Evolutionary conservation across 345 rosid species (phyloP).

Genomic region (Rhizophora apiculata): DNA sequence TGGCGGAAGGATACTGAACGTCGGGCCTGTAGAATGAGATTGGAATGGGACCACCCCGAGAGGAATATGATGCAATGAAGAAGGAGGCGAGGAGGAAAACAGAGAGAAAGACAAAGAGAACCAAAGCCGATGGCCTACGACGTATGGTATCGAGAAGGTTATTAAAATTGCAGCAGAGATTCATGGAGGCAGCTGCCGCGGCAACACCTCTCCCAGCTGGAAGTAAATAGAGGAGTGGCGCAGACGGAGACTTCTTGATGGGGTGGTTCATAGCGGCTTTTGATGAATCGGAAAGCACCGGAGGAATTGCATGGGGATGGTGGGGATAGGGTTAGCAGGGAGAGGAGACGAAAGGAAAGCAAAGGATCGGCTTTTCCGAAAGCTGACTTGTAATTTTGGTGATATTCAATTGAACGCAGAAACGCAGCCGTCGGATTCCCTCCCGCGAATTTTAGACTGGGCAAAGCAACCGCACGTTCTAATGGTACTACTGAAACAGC

Average conservation of each 20-base stretch:
- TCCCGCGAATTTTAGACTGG: too few relatives aligned
- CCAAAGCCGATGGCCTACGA: conserved; percentile 3
- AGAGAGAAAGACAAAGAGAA: conserved; percentile 20
- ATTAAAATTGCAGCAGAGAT: neutral
- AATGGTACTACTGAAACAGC: too few relatives aligned
- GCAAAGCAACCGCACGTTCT: too few relatives aligned
- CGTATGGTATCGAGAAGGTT: conserved; percentile 18
- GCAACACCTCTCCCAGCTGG: conserved; percentile 1
- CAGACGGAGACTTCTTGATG: conserved; percentile 8
- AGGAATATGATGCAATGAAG: conserved; percentile 18
- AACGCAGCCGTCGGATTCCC: too few relatives aligned
- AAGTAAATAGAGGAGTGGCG: conserved; percentile 3
- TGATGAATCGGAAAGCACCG: neutral
- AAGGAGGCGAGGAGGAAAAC: conserved; percentile 24
- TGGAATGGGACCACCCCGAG: conserved; percentile 19
- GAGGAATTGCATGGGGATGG: too few relatives aligned
- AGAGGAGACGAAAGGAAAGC: neutral
- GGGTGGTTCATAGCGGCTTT: neutral
- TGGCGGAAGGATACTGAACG: too few relatives aligned
- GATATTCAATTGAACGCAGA: too few relatives aligned
- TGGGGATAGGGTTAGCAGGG: too few relatives aligned
- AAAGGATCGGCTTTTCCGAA: neutral
- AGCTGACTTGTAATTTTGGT: too few relatives aligned
- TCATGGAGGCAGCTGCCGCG: neutral
- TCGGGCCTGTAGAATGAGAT: neutral